Base-by-base conservation (phyloP, 768 basidiomycete species). In the Tylopilus plumbeoviolaceoides region DNA sequence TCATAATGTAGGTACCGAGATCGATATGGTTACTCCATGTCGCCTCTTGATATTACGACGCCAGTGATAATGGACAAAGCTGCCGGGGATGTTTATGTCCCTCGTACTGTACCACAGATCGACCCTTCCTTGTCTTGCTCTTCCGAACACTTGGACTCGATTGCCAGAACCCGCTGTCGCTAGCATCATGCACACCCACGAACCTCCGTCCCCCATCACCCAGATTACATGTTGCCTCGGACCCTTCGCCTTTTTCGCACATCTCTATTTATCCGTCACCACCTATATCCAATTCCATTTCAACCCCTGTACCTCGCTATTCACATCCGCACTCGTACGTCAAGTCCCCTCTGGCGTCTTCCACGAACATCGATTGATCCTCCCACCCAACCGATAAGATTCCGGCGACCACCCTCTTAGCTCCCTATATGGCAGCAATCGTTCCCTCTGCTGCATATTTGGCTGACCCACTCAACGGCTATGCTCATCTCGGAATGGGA, bases 391-490 rank as follows among this genome's bases (percentile, higher is more conserved):
- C 82, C 1, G 59, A 73, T 3, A 72, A 83, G 2, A 76, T 92
- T 35, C 71, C 81, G 0, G 72, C 79, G 0, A 72, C 79, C 8
- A 65, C 73, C 3, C 75, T 86, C 51, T 78, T 95, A 39, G 76
- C 85, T 0, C 83, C 87, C 0, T 86, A 79, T 55, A 76, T 75
- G 0, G 81, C 84, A 20, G 73, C 81, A 21, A 78, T 95, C 48
- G 77, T 82, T 15, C 84, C 87, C 4, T 81, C 83, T 18, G 72
- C 83, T 0, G 63, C 75, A 1, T 97, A 97, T 68, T 77, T 91
- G 27, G 65, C 75, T 4, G 89, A 94, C 61, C 87, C 91, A 0
- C 78, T 91, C 57, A 95, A 94, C 62, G 87, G 85, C 17, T 97
- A 95, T 61, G 82, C 85, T 0, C 82, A 85, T 55, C 75, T 85